Conservation (phyloP, 768 basidiomycete genomes). For the Galerina marginata region DNA sequence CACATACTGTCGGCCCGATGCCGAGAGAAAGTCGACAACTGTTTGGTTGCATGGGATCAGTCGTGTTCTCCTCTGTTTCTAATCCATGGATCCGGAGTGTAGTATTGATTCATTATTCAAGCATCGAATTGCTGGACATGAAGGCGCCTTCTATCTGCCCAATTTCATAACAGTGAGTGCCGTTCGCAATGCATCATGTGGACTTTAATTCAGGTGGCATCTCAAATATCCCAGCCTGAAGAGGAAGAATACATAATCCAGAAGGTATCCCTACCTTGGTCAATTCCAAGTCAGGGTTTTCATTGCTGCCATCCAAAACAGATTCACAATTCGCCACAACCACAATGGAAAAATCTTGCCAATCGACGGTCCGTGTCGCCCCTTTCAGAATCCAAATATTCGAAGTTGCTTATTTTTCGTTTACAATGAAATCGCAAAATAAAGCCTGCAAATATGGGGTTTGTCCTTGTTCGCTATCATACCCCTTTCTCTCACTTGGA, state of each 20-base stretch:
- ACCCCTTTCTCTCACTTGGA: slow-evolving; percentile 3
- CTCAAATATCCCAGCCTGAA: slow-evolving; percentile 40
- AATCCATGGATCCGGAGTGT: neutral
- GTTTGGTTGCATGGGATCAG: too few species aligned
- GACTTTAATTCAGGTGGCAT: neutral
- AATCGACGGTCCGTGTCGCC: slow-evolving; percentile 64
- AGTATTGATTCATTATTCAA: neutral
- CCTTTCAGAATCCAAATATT: neutral
- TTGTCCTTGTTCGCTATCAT: slow-evolving; percentile 21
- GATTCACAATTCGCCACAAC: slow-evolving; percentile 81
- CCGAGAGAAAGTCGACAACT: too few species aligned
- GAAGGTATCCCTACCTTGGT: slow-evolving; percentile 57
- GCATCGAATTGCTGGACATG: slow-evolving; percentile 41
- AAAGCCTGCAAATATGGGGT: slow-evolving; percentile 80
- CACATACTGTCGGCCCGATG: too few species aligned
- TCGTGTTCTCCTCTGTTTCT: too few species aligned
- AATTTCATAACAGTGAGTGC: slow-evolving; percentile 66
- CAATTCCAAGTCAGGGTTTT: neutral
- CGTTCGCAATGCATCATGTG: neutral
- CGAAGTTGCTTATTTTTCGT: neutral
- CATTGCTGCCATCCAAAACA: slow-evolving; percentile 33
- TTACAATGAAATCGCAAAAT: neutral
- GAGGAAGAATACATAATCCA: slow-evolving; percentile 81
- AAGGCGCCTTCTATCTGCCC: slow-evolving; percentile 72
- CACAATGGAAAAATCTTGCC: slow-evolving; percentile 78